These are phyloP conservation scores for Boletus sp. DNA, from an alignment of 768 basidiomycete species.

Conservation along the genomic window DNA sequence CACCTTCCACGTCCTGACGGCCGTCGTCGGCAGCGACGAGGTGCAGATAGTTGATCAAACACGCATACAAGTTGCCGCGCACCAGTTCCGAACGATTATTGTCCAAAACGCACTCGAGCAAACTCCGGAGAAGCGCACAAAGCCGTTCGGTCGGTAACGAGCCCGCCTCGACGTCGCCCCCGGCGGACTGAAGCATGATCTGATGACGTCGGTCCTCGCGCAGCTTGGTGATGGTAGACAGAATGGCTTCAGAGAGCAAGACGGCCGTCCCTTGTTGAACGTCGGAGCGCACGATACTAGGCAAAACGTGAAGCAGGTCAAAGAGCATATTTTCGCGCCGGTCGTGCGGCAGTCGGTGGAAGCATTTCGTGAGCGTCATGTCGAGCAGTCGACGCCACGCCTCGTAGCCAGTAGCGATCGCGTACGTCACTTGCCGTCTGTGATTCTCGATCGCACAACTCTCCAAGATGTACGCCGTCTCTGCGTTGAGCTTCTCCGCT, in stretches of 20 bases:
- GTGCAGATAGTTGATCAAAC: constrained; percentile 86
- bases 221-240: constrained; percentile 86
- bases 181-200: constrained; percentile 60
- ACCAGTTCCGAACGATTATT: constrained; percentile 80
- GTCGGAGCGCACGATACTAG: constrained; percentile 64
- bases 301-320: constrained; percentile 83
- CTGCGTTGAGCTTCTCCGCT: constrained; percentile 62
- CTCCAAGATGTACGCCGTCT: constrained; percentile 75
- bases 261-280: constrained; percentile 72
- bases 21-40: constrained; percentile 40
- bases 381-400: constrained; percentile 87
- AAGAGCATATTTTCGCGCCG: constrained; percentile 87
- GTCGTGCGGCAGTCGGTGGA: constrained; percentile 77
- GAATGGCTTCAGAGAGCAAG: constrained; percentile 77
- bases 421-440: constrained; percentile 73
- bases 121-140: constrained; percentile 65
- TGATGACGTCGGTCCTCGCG: constrained; percentile 79
- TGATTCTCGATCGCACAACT: constrained; percentile 89
- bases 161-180: constrained; percentile 60
- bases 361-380: constrained; percentile 83
- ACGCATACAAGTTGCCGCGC: constrained; percentile 92
- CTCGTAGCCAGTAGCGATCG: constrained; percentile 68
- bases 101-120: constrained; percentile 73
- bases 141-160: constrained; percentile 80
- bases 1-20: constrained; percentile 9